Conservation (phyloP, 1,284 basidiomycete genomes). For the Taiwanofungus camphoratus region DNA sequence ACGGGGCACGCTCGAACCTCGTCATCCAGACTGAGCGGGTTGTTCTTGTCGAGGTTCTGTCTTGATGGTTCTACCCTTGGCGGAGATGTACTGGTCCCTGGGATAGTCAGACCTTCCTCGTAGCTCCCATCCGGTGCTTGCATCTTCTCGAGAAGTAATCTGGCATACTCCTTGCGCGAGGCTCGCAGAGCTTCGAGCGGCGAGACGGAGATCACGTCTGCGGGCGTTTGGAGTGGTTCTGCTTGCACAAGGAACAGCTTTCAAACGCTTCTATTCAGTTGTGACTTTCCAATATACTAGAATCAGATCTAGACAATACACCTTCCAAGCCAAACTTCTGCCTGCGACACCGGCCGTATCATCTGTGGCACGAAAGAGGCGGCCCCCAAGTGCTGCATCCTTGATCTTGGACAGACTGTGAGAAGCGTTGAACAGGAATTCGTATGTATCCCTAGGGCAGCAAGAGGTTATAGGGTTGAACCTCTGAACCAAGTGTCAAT, state of each 20-base stretch:
- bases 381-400: constrained; percentile 57
- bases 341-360: constrained; percentile 46
- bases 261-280: not conserved
- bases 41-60: constrained; percentile 63
- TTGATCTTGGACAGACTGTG: constrained; percentile 54
- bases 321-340: constrained; percentile 79
- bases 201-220: constrained; percentile 37
- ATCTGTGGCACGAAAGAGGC: constrained; percentile 41
- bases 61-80: constrained; percentile 30
- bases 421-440: constrained; percentile 53
- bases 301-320: constrained; percentile 23
- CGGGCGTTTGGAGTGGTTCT: constrained; percentile 50
- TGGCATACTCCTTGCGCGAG: constrained; percentile 47
- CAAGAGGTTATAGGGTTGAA: constrained; percentile 23
- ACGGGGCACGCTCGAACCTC: constrained; percentile 36
- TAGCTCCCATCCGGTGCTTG: constrained; percentile 76
- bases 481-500: constrained; percentile 20
- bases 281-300: constrained; percentile 9
- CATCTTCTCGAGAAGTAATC: constrained; percentile 56
- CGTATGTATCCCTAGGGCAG: constrained; percentile 48
- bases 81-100: constrained; percentile 39
- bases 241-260: constrained; percentile 56
- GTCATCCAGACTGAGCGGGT: constrained; percentile 82
- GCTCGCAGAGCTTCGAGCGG: constrained; percentile 41
- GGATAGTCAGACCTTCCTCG: constrained; percentile 56